These are phyloP conservation scores for Thelephora ganbajun DNA, from an alignment of 768 basidiomycete genomes.

Conservation along the genomic window DNA sequence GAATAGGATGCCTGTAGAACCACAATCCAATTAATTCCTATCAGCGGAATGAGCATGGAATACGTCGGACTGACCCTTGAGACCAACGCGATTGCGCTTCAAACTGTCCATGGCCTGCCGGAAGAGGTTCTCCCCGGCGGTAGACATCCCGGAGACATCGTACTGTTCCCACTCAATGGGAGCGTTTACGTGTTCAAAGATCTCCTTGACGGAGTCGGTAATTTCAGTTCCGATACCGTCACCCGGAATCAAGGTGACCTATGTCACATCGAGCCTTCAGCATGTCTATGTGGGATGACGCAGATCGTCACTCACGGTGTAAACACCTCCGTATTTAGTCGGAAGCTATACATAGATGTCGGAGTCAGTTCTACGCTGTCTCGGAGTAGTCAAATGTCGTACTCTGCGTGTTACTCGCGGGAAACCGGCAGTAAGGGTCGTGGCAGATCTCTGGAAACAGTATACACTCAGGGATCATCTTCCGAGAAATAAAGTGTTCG, in stretches of 20 bases:
- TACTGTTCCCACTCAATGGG: slow-evolving; percentile 99
- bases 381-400: slow-evolving; percentile 14
- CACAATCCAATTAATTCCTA: not conserved
- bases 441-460: slow-evolving; percentile 44
- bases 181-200: slow-evolving; percentile 93
- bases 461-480: not conserved
- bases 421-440: slow-evolving; percentile 68
- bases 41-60: not conserved
- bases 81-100: slow-evolving; percentile 92
- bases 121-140: slow-evolving; percentile 88
- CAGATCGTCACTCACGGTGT: slow-evolving; percentile 45
- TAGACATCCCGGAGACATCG: slow-evolving; percentile 93
- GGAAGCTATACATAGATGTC: slow-evolving; percentile 36
- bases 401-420: slow-evolving; percentile 64
- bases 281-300: slow-evolving; percentile 9
- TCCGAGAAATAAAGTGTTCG: not conserved
- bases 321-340: slow-evolving; percentile 87
- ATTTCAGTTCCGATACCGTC: slow-evolving; percentile 97
- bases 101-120: slow-evolving; percentile 96
- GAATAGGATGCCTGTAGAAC: slow-evolving; percentile 77
- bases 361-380: not conserved
- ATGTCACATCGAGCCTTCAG: slow-evolving; percentile 6
- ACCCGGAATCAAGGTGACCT: slow-evolving; percentile 96
- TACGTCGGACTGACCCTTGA: slow-evolving; percentile 60
- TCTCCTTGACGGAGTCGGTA: slow-evolving; percentile 96